Base-by-base conservation (phyloP, 1,284 basidiomycete genomes). In the Bjerkandera adusta region DNA sequence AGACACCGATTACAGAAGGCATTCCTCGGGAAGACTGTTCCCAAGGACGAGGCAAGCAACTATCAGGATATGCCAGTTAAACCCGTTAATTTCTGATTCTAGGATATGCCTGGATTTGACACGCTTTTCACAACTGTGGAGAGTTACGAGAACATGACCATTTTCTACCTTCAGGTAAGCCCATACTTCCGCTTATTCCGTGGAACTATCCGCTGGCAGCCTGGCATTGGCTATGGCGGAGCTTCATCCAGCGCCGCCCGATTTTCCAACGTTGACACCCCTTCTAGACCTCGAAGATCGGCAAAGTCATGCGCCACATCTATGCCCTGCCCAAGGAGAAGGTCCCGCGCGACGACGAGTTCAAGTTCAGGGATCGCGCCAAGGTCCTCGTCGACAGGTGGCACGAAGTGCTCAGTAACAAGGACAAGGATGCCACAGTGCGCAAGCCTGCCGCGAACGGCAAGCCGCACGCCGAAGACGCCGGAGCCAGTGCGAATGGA, bases 251-350 rank as follows among this genome's bases (percentile, higher is more conserved):
- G 42, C 41, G 27, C 40, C 38, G 39, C 24, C n/a, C 27, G 10
- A 40, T 41, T 36, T 18, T 11, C 13, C 32, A 36, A n/a, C 36
- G 11, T 39, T 16, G 22, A 12, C 8, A 25, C 13, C 27, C 37
- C 57, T 25, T 43, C 24, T 29, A 92, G 82, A 88, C 85, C 72
- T 95, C 95, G 52, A 97, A 97, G 76, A 97, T 98, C 61, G 92
- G 90, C 69, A 98, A 98, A 70, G 95, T 99, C 43, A 95, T 97
- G 90, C 90, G 93, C 62, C 91, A 93, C 68, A 95, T 97, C 59
- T 78, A 89, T 36, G 76, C 83, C 24, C 75, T 95, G 16, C 53
- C 70, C 15, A 70, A 70, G 33, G 76, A 77, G 16, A 79, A 75
- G 60, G 83, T 97, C 20, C 92, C 95, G 11, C 75, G 83, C 47